A percentile compares a stretch with the other conserved stretches of the same genome.
These are phyloP conservation scores for Eutypella sp. DNA, from an alignment of 2,329 filamentous ascomycete species.

Conservation along the genomic window DNA sequence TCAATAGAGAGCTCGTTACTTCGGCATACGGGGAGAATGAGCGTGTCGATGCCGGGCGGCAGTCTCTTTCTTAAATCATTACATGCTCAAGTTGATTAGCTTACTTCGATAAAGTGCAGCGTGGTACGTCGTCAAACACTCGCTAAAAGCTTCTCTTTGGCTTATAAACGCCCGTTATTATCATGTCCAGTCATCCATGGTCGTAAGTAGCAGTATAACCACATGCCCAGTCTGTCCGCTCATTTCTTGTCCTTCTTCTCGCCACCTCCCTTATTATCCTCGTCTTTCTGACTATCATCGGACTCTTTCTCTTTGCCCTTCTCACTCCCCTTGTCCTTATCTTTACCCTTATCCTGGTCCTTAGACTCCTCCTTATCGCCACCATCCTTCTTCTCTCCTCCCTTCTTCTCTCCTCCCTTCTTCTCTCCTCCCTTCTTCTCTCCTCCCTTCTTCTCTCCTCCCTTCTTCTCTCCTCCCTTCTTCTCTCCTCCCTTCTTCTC, in stretches of 20 bases:
- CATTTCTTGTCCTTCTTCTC: not conserved
- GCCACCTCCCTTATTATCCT: not conserved
- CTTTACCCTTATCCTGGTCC: conserved; percentile 14
- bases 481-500: conserved; percentile 28
- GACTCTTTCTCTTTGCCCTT: conserved; percentile 14
- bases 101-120: too few relatives aligned
- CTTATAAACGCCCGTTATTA: too few relatives aligned
- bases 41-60: too few relatives aligned
- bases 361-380: conserved; percentile 16
- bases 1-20: too few relatives aligned
- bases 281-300: conserved; percentile 6
- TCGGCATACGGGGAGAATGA: too few relatives aligned
- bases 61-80: too few relatives aligned
- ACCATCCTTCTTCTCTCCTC: conserved; percentile 19
- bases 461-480: conserved; percentile 27
- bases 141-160: too few relatives aligned
- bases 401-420: conserved; percentile 16
- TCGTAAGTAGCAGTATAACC: not conserved
- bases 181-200: not conserved
- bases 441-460: conserved; percentile 17
- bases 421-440: conserved; percentile 8
- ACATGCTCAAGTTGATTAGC: too few relatives aligned
- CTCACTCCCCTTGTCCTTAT: conserved; percentile 17
- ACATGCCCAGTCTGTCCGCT: conserved; percentile 2
- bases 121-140: too few relatives aligned